Evolutionary conservation across 148 eudicot genomes (phyloP), one percentile per base, ranked within the genome.

Genomic region (Linanthus parryae): DNA sequence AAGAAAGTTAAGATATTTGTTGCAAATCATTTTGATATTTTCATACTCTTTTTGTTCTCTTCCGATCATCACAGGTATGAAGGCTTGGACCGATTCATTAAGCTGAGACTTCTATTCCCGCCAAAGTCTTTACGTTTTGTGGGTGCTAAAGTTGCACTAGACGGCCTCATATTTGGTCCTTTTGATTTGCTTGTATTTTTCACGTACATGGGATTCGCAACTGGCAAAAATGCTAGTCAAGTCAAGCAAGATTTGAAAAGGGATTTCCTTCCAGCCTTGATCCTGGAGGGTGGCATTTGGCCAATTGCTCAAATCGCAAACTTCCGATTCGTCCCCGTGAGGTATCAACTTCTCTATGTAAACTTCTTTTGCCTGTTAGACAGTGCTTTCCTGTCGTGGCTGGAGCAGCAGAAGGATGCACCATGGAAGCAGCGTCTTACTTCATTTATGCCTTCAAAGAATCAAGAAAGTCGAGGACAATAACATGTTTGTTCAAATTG

Each of bases 361-460:
- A 74, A 74, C 41, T 11, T 53, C 15, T 69, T 74, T 55, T 74
- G 79, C 68, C 48, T 74, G 74, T 22, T 69, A 30, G 79, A 74
- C 18, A 69, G 72, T n/a, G 64, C 65, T 15, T 70, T 70, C 37
- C 37, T 74, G 62, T 70, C 80, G 5, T 66, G 75, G 75, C 42
- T 74, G 40, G 80, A 70, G 60, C 80, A 74, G 37, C 80, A 70
- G 43, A 44, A 70, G 29, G 75, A 74, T 52, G 74, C 69, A 5
- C 25, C 62, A 6, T 74, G 74, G 74, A 74, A 69, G 57, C 70
- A 55, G n/a, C 54, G 59, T 48, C 33, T 65, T 23, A 15, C 17
- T 10, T 22, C 44, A 16, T 24, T 39, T 24, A 38, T 16, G 13
- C 35, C 66, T 39, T 54, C n/a, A 2, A 35, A 48, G 27, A 40